Evolutionary conservation across 176 grass and related monocot genomes (phyloP), one percentile per base, ranked within the genome.

Genomic region (Oryza nivara): DNA sequence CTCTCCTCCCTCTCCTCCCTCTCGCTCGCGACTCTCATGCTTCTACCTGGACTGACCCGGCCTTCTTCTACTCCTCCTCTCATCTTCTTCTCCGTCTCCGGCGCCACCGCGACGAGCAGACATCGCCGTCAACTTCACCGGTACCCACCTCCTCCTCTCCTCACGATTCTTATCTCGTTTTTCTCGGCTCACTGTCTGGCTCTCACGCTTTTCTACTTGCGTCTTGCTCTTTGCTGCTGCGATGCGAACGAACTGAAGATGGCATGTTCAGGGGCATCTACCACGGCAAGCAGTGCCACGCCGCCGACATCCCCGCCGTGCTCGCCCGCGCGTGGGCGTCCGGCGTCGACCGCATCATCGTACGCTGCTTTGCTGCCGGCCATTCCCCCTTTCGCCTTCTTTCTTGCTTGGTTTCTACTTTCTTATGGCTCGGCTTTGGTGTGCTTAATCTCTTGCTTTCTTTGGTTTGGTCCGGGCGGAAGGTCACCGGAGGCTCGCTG

Each of bases 261-360:
- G 88, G 81, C 36, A 98, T 98, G 96, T 98, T 98, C 91, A 98
- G 89, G 82, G 96, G 96, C 20, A 88, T 95, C 56, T 98, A 98
- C 88, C 89, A 98, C 75, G 93, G 91, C 67, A 92, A 91, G 83
- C 89, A 93, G 74, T 95, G 89, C 88, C 93, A 98, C 75, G 60
- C 85, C 10, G 87, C 93, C 0, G 96, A 95, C 83, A 92, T 98
- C 49, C 88, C 96, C 9, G 40, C 91, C 13, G 91, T 98, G 1
- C 91, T 98, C 16, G 63, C 93, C 23, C 93, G 93, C n/a, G 96
- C 96, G 19, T 98, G 96, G 96, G 88, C 92, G 2, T 70, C 93
- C 66, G 96, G 96, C 79, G 91, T 98, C 69, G 80, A 98, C 66
- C 93, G 93, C 44, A 95, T 98, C 75, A 98, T 98, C 77, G 93